These are phyloP conservation scores for Thinopyrum elongatum DNA, from an alignment of 176 grass and related monocot species.

Conservation along the genomic window DNA sequence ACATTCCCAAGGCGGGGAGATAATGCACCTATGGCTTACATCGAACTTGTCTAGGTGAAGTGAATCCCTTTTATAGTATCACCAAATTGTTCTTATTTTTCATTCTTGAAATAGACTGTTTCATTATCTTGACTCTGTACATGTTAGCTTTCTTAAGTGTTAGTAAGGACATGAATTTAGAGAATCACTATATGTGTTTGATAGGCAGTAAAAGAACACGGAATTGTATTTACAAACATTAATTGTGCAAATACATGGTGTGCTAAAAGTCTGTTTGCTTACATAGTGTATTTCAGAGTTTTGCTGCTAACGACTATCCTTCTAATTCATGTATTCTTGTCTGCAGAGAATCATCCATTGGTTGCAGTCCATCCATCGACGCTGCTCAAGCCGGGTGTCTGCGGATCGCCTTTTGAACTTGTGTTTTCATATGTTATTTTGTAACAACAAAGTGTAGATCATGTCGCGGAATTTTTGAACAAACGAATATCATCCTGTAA, in stretches of 20 bases:
- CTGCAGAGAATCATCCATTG: constrained; percentile 17
- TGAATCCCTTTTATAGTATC: neutral
- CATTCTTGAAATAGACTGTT: neutral
- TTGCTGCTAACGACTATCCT: neutral
- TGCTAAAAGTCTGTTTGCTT: neutral
- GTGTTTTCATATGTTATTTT: constrained; percentile 10
- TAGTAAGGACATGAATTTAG: neutral
- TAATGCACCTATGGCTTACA: constrained; percentile 93
- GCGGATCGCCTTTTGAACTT: neutral
- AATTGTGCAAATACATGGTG: neutral
- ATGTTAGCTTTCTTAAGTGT: neutral
- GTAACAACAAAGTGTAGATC: constrained; percentile 40
- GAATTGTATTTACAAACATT: neutral
- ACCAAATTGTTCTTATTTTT: neutral
- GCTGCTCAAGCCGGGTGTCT: neutral
- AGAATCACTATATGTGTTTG: neutral
- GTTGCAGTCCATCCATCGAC: neutral
- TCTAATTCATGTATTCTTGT: neutral
- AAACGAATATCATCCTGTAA: neutral
- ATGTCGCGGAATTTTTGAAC: constrained; percentile 26
- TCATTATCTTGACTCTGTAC: neutral
- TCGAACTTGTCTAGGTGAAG: constrained; percentile 87
- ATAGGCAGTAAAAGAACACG: neutral
- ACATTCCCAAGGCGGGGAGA: constrained; percentile 84
- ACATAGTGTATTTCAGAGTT: neutral